Conservation (phyloP, 805 yeast species). For the Ogataea salicorniae region DNA sequence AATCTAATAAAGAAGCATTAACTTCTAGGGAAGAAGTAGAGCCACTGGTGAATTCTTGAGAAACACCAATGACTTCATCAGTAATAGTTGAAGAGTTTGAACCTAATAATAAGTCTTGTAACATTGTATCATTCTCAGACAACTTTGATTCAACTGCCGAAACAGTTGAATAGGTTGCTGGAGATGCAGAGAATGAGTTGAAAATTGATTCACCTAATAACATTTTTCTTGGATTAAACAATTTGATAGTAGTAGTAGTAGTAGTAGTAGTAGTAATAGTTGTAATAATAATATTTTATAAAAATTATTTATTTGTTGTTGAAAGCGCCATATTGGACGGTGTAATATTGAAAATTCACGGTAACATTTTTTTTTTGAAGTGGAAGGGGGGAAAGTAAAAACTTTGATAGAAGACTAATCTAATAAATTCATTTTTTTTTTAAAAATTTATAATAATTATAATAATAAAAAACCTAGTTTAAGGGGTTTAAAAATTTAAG, state of each 20-base stretch:
- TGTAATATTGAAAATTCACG: conserved; percentile 14
- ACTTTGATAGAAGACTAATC: conserved; percentile 6
- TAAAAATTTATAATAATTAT: conserved; percentile 12
- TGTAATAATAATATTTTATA: neutral
- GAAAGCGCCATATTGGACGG: conserved; percentile 27
- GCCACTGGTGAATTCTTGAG: conserved; percentile 17
- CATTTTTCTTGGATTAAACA: conserved; percentile 12
- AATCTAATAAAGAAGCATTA: conserved; percentile 47
- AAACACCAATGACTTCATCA: neutral
- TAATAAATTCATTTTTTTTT: conserved; percentile 17
- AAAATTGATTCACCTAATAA: conserved; percentile 32
- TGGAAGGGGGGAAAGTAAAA: conserved; percentile 7
- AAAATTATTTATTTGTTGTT: neutral
- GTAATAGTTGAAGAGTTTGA: neutral
- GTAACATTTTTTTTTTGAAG: conserved; percentile 16
- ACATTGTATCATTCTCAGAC: conserved; percentile 2
- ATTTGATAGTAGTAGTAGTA: conserved; percentile 5
- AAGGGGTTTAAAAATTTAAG: conserved; percentile 15
- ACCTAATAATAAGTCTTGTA: conserved; percentile 1
- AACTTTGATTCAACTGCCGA: neutral
- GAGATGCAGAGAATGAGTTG: conserved; percentile 18
- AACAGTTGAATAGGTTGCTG: neutral
- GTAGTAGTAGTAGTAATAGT: conserved; percentile 1
- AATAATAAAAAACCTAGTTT: conserved; percentile 8
- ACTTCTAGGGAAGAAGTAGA: conserved; percentile 43